Evolutionary conservation across 306 rosid genomes (phyloP).

Genomic region (Begonia fuchsioides): DNA sequence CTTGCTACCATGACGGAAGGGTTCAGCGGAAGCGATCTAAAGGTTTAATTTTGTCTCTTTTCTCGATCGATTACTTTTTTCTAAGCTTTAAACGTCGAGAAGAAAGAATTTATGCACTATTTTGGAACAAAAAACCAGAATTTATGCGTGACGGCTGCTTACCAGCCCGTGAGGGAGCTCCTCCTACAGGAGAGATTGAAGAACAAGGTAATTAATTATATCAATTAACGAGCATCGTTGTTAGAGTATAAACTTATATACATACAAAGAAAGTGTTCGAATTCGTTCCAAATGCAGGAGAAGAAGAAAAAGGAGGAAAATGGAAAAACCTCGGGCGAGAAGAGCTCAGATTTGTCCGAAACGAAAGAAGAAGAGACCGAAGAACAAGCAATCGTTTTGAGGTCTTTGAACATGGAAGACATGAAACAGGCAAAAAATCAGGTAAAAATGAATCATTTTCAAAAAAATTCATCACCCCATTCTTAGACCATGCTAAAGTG

Average conservation of each 20-base stretch:
- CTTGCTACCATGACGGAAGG: slow-evolving; percentile 64
- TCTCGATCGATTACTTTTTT: no score
- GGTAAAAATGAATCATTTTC: slow-evolving; percentile 21
- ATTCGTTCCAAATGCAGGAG: slow-evolving; percentile 29
- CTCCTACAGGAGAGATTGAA: slow-evolving; percentile 66
- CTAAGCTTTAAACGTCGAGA: no score
- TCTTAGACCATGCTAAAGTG: background rate
- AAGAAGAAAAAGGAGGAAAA: slow-evolving; percentile 50
- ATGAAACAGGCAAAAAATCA: slow-evolving; percentile 86
- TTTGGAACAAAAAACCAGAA: slow-evolving; percentile 38
- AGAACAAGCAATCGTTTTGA: slow-evolving; percentile 39
- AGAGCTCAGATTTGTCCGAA: slow-evolving; percentile 12
- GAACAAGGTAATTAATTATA: slow-evolving; percentile 61
- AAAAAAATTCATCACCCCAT: background rate
- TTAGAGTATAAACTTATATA: background rate
- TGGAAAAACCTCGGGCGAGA: slow-evolving; percentile 30
- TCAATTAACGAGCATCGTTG: no score
- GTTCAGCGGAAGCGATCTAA: slow-evolving; percentile 86
- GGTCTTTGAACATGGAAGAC: slow-evolving; percentile 79
- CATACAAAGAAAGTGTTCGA: background rate
- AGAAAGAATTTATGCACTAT: background rate
- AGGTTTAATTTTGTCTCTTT: slow-evolving; percentile 31
- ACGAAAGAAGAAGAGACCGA: slow-evolving; percentile 39
- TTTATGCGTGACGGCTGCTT: slow-evolving; percentile 83
- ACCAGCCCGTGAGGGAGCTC: slow-evolving; percentile 84